Evolutionary conservation across 2,329 filamentous ascomycete genomes (phyloP), one percentile per base, ranked within the genome.

Genomic region (Claviceps sp.): DNA sequence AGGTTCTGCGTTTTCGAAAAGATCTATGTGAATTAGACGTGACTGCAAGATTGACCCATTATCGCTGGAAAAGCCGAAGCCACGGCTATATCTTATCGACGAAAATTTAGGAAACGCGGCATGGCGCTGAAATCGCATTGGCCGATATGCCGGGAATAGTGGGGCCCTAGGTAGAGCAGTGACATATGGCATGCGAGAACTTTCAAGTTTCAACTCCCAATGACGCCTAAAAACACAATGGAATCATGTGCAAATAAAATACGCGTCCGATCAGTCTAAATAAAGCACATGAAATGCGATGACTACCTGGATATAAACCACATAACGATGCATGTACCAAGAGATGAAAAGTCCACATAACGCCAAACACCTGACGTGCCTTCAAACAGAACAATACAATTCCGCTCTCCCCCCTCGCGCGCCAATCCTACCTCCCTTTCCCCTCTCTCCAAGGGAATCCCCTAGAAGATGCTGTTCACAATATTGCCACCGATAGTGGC

Each of bases 401-500:
- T 17, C 38, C 38, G 14, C 17, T 17, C 38, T 8, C 7, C 5
- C 38, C 38, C n/a, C 16, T 40, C 7, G 16, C 38, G 39, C 39
- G 17, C 9, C 39, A 42, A 42, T 26, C 23, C 23, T 26, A 6
- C 16, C 38, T 17, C 3, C 14, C 5, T 26, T 26, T 26, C 2
- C 7, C 39, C 39, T 17, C 16, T 11, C 6, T 11, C 40, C 17
- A 22, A 9, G 22, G 9, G 11, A 3, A 17, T 4, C 42, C 14
- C 11, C 62, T 82, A 95, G 67, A 95, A 93, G 60, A 95, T 94
- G 56, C 84, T 82, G 69, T 94, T 93, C 59, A 95, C 88, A 64
- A 95, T 81, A 64, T 95, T 93, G 59, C 85, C 80, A 64, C 90
- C 90, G 57, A 95, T 85, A 1, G 88, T 93, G 47, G 91, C 90